These are phyloP conservation scores for Tylopilus vinaceipallidus DNA, from an alignment of 768 basidiomycete genomes.

Conservation along the genomic window DNA sequence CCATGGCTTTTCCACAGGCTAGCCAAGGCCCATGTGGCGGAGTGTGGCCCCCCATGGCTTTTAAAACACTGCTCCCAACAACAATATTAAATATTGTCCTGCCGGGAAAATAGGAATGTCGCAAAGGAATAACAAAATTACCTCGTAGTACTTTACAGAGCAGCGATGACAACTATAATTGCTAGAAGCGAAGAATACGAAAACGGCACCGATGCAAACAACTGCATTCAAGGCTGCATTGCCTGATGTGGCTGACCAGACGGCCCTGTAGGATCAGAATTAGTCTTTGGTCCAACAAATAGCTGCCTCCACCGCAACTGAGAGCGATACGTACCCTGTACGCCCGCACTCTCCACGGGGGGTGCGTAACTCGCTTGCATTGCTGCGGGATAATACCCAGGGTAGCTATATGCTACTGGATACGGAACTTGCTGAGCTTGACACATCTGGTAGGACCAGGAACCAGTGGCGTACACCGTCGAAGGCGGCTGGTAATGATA, in stretches of 20 bases:
- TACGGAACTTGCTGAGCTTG: slow-evolving; percentile 21
- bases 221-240: slow-evolving; percentile 9
- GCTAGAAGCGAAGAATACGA: neutral
- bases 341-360: slow-evolving; percentile 14
- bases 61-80: too few relatives aligned
- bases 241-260: slow-evolving; percentile 14
- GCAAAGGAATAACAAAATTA: slow-evolving; percentile 11
- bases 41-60: too few relatives aligned
- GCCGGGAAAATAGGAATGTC: too few relatives aligned
- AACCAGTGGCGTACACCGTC: slow-evolving; percentile 21
- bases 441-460: slow-evolving; percentile 35
- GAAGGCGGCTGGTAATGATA: slow-evolving; percentile 22
- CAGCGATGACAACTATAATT: slow-evolving; percentile 1
- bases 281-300: slow-evolving; percentile 38
- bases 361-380: slow-evolving; percentile 10
- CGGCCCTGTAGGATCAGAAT: slow-evolving; percentile 32
- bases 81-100: too few relatives aligned
- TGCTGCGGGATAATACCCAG: slow-evolving; percentile 24
- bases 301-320: slow-evolving; percentile 37
- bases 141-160: slow-evolving; percentile 21
- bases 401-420: slow-evolving; percentile 17
- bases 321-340: slow-evolving; percentile 26
- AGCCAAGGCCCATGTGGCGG: too few relatives aligned
- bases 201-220: neutral
- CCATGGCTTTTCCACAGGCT: too few relatives aligned